Evolutionary conservation across 2,329 filamentous ascomycete species (phyloP), one percentile per base, ranked within the genome.

Genomic region (Aspergillus ruber): DNA sequence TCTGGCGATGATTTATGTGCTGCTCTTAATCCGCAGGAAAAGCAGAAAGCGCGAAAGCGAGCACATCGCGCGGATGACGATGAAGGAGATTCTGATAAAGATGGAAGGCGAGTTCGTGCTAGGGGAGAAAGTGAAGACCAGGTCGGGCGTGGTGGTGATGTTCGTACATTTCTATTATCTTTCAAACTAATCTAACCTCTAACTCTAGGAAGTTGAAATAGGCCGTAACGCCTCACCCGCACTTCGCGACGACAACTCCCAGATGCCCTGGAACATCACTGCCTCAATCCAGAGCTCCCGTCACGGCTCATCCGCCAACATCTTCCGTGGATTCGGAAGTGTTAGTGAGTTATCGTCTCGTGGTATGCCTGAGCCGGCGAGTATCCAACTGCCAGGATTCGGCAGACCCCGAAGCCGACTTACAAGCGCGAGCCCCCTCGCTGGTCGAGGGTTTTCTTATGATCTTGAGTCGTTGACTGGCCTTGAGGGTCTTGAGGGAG

Each of bases 251-350:
- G 79, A 84, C 45, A 78, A 79, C 23, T 80, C 78, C 4, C 70
- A 77, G n/a, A 82, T 86, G 75, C 84, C 84, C 9, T 87, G 84
- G 84, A 86, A 86, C 53, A 69, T 78, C 40, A 79, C 74, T 6
- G 74, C 77, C 3, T 81, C 79, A 2, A 59, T 75, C 4, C 72
- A 75, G 45, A 76, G 76, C 45, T 82, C 80, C 40, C 73, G 69
- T 21, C 68, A 72, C 20, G 74, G 69, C 10, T 69, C 65, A 32
- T 64, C 64, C 33, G 57, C 52, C 8, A 60, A 59, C 20, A 53
- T 56, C n/a, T 55, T 60, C 20, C 63, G 62, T 25, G 62, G 65
- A 12, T 50, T 64, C 27, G 62, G 66, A 40, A 72, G 67, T 46
- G 54, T 65, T 2, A 63, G 65, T 39, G 70, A 64, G 7, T 56